These are phyloP conservation scores for Bruguiera hainesii DNA, from an alignment of 441 rosid species.

Conservation along the genomic window DNA sequence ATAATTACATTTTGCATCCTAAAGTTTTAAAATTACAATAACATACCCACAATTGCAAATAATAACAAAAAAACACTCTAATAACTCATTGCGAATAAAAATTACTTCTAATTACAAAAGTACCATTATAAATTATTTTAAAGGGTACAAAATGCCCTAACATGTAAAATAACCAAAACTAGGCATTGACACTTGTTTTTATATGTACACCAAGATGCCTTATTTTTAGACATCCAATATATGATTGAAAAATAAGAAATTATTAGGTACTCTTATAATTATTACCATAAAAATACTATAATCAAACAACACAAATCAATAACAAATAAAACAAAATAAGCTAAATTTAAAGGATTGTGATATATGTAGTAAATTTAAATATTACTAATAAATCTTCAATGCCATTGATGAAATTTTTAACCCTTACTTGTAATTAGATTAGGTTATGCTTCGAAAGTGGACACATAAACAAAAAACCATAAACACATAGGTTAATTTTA, in stretches of 20 bases:
- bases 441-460: constrained; percentile 83
- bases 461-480: constrained; percentile 79
- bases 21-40: no score
- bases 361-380: constrained; percentile 9
- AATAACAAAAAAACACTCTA: no score
- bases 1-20: no score
- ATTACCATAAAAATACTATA: neutral
- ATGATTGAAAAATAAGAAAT: neutral
- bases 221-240: neutral
- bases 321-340: neutral
- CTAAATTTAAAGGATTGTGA: constrained; percentile 3
- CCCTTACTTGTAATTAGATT: constrained; percentile 62
- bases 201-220: neutral
- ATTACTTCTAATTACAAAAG: no score
- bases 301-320: neutral
- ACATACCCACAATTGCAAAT: no score
- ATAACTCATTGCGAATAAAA: no score
- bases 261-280: neutral
- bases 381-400: constrained; percentile 64
- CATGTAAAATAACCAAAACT: no score
- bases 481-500: constrained; percentile 60
- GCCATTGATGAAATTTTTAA: constrained; percentile 67
- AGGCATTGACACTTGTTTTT: no score
- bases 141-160: no score
- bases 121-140: no score